Evolutionary conservation across 140 eudicot species (phyloP).

Genomic region (Flaveria floridana): DNA sequence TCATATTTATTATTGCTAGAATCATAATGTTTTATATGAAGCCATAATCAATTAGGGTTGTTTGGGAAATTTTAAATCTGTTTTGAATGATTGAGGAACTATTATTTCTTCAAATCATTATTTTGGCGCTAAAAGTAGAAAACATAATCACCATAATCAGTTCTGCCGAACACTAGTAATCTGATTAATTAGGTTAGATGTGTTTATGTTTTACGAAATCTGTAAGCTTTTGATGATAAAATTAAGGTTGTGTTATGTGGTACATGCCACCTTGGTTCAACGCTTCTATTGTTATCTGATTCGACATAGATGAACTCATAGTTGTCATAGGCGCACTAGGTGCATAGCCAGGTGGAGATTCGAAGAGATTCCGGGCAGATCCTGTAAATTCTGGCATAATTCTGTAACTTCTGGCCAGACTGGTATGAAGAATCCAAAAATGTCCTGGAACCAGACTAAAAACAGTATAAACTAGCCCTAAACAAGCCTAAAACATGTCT

Average conservation of each 20-base stretch:
- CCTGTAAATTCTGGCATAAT: background rate
- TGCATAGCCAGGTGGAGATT: too few relatives aligned
- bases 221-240: conserved; percentile 20
- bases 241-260: background rate
- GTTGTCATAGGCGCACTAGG: too few relatives aligned
- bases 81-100: background rate
- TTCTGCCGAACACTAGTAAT: background rate
- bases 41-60: background rate
- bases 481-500: background rate
- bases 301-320: background rate
- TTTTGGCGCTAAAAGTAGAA: conserved; percentile 18
- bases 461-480: background rate
- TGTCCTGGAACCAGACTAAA: background rate
- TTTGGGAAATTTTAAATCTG: background rate
- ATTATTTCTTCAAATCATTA: background rate
- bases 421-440: background rate
- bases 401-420: background rate
- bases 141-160: background rate
- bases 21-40: background rate
- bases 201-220: background rate
- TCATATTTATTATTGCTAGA: background rate
- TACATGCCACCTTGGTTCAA: background rate
- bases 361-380: background rate
- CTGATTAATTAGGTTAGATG: background rate
- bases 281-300: background rate